Evolutionary conservation across 352 stramenopile genomes (phyloP).

Genomic region (Phytophthora brassicae): DNA sequence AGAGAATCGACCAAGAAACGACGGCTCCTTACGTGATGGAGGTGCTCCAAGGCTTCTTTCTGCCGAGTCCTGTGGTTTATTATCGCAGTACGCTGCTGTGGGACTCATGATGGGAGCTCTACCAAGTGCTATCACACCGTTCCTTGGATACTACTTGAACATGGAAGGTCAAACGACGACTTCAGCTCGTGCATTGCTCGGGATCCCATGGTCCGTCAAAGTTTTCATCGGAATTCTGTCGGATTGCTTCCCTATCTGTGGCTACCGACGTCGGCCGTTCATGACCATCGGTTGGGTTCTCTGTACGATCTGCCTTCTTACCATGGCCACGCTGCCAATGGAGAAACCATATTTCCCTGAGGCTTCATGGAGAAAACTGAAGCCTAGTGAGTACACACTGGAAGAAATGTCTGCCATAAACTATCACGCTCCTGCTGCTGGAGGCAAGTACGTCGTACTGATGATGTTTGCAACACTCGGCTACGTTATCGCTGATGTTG

Average conservation of each 20-base stretch:
- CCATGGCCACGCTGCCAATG: conserved; percentile 40
- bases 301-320: conserved; percentile 39
- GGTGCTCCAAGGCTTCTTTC: conserved; percentile 43
- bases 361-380: conserved; percentile 21
- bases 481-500: conserved; percentile 55
- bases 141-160: conserved; percentile 68
- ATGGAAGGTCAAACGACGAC: conserved; percentile 64
- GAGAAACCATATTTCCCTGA: conserved; percentile 57
- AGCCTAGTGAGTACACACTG: conserved; percentile 28
- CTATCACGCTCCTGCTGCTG: conserved; percentile 28
- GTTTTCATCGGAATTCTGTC: conserved; percentile 68
- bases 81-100: conserved; percentile 67
- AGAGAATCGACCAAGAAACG: conserved; percentile 7
- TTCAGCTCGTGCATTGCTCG: conserved; percentile 53
- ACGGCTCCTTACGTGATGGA: conserved; percentile 44
- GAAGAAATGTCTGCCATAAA: conserved; percentile 36
- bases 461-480: conserved; percentile 57
- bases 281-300: conserved; percentile 62
- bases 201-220: conserved; percentile 64
- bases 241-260: conserved; percentile 61
- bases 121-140: conserved; percentile 45
- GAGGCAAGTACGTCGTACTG: conserved; percentile 51
- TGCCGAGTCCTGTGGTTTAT: conserved; percentile 49
- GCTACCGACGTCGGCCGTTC: conserved; percentile 57
- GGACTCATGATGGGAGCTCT: conserved; percentile 68